A percentile compares a stretch with the other conserved stretches of the same genome.
These are phyloP conservation scores for Phallus indusiatus DNA, from an alignment of 768 basidiomycete genomes.

Conservation along the genomic window DNA sequence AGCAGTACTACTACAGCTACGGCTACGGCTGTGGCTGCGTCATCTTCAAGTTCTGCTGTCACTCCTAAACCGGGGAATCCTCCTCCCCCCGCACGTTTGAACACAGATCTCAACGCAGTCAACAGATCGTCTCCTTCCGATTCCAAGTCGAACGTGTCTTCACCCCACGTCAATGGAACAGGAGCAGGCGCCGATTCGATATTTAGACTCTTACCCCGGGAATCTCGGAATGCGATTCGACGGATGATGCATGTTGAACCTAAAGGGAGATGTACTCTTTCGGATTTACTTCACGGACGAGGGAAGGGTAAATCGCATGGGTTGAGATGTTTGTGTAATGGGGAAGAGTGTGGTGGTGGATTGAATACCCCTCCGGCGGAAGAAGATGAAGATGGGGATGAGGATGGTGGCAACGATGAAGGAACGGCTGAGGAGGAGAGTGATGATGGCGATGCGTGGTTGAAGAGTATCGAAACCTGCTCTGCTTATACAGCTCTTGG, in stretches of 20 bases:
- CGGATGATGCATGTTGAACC: slow-evolving; percentile 94
- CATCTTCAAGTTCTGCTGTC: slow-evolving; percentile 24
- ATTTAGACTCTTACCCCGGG: slow-evolving; percentile 90
- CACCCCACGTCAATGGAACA: slow-evolving; percentile 11
- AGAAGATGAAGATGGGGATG: slow-evolving; percentile 40
- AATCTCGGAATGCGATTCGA: slow-evolving; percentile 80
- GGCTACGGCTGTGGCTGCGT: neutral
- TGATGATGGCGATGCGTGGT: slow-evolving; percentile 84
- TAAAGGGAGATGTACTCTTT: slow-evolving; percentile 79
- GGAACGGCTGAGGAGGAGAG: slow-evolving; percentile 60
- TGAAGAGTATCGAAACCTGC: slow-evolving; percentile 65
- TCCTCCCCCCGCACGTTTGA: slow-evolving; percentile 30
- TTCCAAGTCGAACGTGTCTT: neutral
- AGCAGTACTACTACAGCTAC: slow-evolving; percentile 17
- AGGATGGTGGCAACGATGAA: slow-evolving; percentile 40
- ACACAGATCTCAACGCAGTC: neutral
- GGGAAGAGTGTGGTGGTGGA: slow-evolving; percentile 29
- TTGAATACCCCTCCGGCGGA: slow-evolving; percentile 34
- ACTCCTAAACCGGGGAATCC: slow-evolving; percentile 57
- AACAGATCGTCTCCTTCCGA: neutral
- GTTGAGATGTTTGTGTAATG: slow-evolving; percentile 71
- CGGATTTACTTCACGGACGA: slow-evolving; percentile 76
- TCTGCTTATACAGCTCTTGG: slow-evolving; percentile 30
- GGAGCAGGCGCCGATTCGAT: slow-evolving; percentile 84
- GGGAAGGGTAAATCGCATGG: slow-evolving; percentile 54